A percentile compares a stretch with the other conserved stretches of the same genome.
Evolutionary conservation across 2,329 filamentous ascomycete genomes (phyloP).

Genomic region (Aspergillus novoparasiticus): DNA sequence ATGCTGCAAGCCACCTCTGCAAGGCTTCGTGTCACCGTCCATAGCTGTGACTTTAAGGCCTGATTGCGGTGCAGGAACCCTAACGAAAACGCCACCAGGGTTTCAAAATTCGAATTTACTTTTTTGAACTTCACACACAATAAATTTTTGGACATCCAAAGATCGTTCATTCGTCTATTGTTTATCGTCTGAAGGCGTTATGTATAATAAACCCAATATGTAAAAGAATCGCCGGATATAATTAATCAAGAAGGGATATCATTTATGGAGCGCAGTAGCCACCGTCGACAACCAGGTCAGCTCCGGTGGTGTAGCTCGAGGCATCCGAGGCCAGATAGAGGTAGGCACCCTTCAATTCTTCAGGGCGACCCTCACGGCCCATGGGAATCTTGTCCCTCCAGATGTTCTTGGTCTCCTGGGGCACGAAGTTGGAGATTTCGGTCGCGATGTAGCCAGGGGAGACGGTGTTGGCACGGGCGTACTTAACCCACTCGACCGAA

Average conservation of each 20-base stretch:
- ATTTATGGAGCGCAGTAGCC: constrained; percentile 56
- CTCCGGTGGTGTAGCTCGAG: constrained; percentile 77
- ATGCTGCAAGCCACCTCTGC: constrained; percentile 4
- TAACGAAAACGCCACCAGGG: neutral
- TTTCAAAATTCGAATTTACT: neutral
- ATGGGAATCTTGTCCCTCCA: constrained; percentile 82
- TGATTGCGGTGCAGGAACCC: neutral
- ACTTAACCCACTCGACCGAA: constrained; percentile 75
- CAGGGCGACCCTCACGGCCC: constrained; percentile 70
- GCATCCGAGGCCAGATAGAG: constrained; percentile 81
- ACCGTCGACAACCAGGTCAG: constrained; percentile 74
- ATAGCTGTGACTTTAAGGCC: neutral
- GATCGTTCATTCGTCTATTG: constrained; percentile 13
- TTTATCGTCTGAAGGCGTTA: neutral
- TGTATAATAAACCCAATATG: neutral
- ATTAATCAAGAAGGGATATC: neutral
- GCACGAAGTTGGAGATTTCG: constrained; percentile 68
- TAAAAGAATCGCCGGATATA: neutral
- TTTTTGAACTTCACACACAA: neutral
- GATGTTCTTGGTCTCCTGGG: constrained; percentile 67
- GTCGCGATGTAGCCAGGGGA: constrained; percentile 77
- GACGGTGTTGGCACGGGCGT: constrained; percentile 71
- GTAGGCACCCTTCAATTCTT: constrained; percentile 81
- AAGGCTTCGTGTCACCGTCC: constrained; percentile 6
- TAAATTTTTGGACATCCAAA: constrained; percentile 1